Evolutionary conservation across 1,139 yeast species (phyloP), one percentile per base, ranked within the genome.

Genomic region (Suhomyces bokatorum): DNA sequence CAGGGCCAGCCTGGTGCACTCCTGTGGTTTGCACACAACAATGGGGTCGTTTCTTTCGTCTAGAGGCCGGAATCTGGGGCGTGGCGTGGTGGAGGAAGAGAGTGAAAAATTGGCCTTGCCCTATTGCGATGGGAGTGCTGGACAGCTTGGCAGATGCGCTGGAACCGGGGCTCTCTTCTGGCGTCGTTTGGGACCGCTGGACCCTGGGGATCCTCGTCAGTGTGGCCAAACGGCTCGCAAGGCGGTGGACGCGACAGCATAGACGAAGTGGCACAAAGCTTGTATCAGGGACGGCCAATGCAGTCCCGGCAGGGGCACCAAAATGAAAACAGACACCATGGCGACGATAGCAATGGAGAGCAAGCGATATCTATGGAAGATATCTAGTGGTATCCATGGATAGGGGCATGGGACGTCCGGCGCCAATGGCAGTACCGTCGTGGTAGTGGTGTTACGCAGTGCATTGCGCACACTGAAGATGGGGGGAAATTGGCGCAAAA

Each of bases 1-100:
- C 36, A 33, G 28, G 11, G 24, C 34, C 16, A 24, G 26, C 15
- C 14, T 36, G 32, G 12, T 27, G 39, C 44, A 37, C 40, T 27
- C 35, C 37, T 29, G n/a, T 12, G 42, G 45, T 42, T 42, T 42
- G 45, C 42, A 42, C 37, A 42, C 45, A 42, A 31, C 31, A 37
- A 34, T 34, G 15, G 36, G 17, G 15, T 4, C 17, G 5, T 17
- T 34, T 34, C 17, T 17, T 34, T 34, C 36, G 36, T 34, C 36
- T 34, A 34, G n/a, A 14, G 10, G 24, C 6, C 5, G 20, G 6
- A 20, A 20, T 20, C 24, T 20, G 24, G 24, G 24, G 24, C 24
- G 24, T 20, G 24, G 29, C n/a, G n/a, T 26, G 29, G 29, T 12
- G 29, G 6, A 3, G 27, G 4, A 26, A 7, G n/a, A n/a, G 29